phyloP scores from a whole-genome alignment of 257 asterid genomes.

The Thymus quinquecostatus region DNA sequence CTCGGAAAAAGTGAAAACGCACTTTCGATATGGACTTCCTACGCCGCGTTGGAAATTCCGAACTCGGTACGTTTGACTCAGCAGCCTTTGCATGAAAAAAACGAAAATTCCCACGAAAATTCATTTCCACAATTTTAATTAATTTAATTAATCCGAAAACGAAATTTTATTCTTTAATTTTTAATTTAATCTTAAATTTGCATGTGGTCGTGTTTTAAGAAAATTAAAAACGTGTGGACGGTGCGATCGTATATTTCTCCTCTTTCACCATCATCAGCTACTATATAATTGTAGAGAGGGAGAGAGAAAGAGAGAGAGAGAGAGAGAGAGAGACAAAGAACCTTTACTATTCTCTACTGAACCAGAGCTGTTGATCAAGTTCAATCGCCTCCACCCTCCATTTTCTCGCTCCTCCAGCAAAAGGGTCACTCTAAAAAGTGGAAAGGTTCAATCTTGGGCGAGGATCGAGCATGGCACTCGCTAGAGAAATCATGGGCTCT shows the following conservation, averaged over 20 bases:
- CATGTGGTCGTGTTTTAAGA: constrained; percentile 35
- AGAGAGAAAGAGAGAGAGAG: background rate
- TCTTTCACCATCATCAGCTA: constrained; percentile 1
- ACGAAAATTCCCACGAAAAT: constrained; percentile 27
- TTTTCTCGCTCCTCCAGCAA: constrained; percentile 15
- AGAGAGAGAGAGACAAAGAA: background rate
- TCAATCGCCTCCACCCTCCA: constrained; percentile 22
- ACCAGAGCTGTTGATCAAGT: background rate
- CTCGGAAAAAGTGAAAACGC: background rate
- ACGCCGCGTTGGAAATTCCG: constrained; percentile 44
- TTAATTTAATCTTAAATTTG: background rate
- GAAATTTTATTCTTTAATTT: background rate
- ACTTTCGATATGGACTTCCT: constrained; percentile 36
- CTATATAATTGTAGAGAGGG: background rate
- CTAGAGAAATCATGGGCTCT: constrained; percentile 67
- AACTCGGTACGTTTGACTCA: constrained; percentile 48
- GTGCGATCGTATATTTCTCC: constrained; percentile 33
- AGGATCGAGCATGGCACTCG: constrained; percentile 58
- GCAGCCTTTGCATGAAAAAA: constrained; percentile 30
- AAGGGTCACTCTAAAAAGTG: constrained; percentile 2
- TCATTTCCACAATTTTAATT: background rate
- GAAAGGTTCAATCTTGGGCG: constrained; percentile 8
- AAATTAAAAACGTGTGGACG: constrained; percentile 70
- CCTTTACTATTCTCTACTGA: background rate
- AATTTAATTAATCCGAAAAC: background rate